These are phyloP conservation scores for Aspergillus carlsbadensis DNA, from an alignment of 495 filamentous ascomycete species.

Conservation along the genomic window DNA sequence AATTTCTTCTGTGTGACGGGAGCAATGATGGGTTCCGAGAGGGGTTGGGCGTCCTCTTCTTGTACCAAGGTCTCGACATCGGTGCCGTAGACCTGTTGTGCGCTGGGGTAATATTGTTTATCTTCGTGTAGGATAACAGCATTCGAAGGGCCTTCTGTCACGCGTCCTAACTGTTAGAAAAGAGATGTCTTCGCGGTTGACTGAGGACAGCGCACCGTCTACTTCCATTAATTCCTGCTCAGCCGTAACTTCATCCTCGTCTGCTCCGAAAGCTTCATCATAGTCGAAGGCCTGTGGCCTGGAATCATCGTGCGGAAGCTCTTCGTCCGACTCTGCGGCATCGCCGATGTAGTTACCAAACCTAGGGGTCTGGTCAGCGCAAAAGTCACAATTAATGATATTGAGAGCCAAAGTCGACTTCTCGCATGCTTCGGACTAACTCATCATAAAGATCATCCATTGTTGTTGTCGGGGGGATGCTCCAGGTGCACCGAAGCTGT, in stretches of 20 bases:
- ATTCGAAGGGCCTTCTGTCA: constrained; percentile 88
- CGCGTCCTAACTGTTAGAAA: constrained; percentile 14
- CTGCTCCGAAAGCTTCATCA: constrained; percentile 68
- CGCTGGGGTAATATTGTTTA: constrained; percentile 98
- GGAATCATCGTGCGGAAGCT: constrained; percentile 69
- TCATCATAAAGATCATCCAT: constrained; percentile 89
- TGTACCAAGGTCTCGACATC: constrained; percentile 95
- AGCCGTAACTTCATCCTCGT: constrained; percentile 56
- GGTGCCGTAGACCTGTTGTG: constrained; percentile 88
- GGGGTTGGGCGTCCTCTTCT: constrained; percentile 93
- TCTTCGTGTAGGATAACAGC: constrained; percentile 96
- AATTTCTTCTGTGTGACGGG: constrained; percentile 95
- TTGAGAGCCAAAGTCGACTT: background rate
- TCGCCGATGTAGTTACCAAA: constrained; percentile 98
- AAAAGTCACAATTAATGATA: constrained; percentile 9
- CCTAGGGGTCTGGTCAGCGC: constrained; percentile 43
- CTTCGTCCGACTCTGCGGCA: constrained; percentile 83
- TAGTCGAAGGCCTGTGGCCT: constrained; percentile 74
- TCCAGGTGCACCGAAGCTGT: constrained; percentile 14
- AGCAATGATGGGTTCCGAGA: constrained; percentile 89
- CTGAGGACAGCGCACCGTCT: constrained; percentile 60
- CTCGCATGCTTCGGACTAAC: constrained; percentile 40
- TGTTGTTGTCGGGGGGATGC: constrained; percentile 20
- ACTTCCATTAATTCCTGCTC: constrained; percentile 92
- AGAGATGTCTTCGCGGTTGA: background rate